Percentiles rank a stretch among this genome's conserved stretches.
These are phyloP conservation scores for Stygiomarasmius scandens DNA, from an alignment of 1,284 basidiomycete species.

Conservation along the genomic window DNA sequence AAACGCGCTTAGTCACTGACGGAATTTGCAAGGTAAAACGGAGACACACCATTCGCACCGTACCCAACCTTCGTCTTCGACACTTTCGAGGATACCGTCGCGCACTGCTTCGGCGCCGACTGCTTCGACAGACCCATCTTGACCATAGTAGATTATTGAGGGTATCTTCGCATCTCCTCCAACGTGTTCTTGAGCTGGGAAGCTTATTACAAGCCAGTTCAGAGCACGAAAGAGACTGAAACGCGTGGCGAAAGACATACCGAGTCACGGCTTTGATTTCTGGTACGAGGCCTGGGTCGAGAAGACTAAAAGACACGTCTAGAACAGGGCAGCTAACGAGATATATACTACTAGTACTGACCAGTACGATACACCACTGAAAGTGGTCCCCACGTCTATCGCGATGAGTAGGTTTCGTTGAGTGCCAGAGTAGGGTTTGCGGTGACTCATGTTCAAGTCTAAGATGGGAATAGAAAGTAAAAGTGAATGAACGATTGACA, in stretches of 20 bases:
- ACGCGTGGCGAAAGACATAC: neutral
- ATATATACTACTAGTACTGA: slow-evolving; percentile 18
- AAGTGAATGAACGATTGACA: too few species aligned
- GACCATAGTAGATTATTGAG: slow-evolving; percentile 54
- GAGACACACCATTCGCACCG: slow-evolving; percentile 44
- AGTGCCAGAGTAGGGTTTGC: slow-evolving; percentile 31
- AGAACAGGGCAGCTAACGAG: neutral
- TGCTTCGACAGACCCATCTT: slow-evolving; percentile 42
- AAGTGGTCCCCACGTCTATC: slow-evolving; percentile 57
- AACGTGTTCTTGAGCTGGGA: slow-evolving; percentile 53
- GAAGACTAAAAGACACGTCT: slow-evolving; percentile 24
- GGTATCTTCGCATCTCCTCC: slow-evolving; percentile 60
- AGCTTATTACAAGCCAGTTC: slow-evolving; percentile 32
- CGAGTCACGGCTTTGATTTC: slow-evolving; percentile 14
- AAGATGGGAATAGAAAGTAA: too few species aligned
- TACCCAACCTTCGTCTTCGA: slow-evolving; percentile 44
- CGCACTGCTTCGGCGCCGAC: slow-evolving; percentile 54
- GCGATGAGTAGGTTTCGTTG: slow-evolving; percentile 47
- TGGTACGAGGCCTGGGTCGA: slow-evolving; percentile 17
- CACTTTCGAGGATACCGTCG: slow-evolving; percentile 40
- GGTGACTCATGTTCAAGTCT: too few species aligned
- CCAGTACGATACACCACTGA: slow-evolving; percentile 41
- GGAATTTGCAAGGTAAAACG: neutral
- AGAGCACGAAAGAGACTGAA: neutral
- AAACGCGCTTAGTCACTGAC: neutral